Base-by-base conservation (phyloP, 179 eudicot genomes). In the Amaranthus tricolor region DNA sequence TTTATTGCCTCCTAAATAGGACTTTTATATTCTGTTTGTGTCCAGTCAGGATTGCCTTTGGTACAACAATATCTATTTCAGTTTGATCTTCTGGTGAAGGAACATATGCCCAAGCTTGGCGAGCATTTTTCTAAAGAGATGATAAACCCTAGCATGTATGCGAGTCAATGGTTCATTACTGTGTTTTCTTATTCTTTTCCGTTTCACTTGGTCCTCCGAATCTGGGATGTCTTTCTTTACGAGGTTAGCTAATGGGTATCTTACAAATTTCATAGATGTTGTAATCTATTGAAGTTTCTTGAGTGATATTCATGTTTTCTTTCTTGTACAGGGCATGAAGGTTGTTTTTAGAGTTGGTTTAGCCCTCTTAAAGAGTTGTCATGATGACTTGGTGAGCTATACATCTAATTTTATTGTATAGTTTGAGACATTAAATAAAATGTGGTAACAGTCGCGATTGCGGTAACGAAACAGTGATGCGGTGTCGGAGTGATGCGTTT, bases 81-180 rank as follows among this genome's bases (percentile, higher is more conserved):
- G 84, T 89, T 95, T 48, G 99, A 95, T 51, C 87, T 77, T 67
- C 81, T 95, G 81, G 92, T 95, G 85, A 86, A 80, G 71, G 97
- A 91, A 77, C 77, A 81, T 49, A 52, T 93, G 77, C 99, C 98
- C 9, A 87, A 89, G 85, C 89, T 93, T n/a, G 99, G 98, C 65
- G 97, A 93, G 75, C 99, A 95, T 87, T 93, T 95, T 80, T 84
- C 85, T 67, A 86, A 85, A 76, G 99, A 95, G 86, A 81, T 81
- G 87, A 88, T 95, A 76, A 93, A 91, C 80, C 98, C 99, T 63
- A 93, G 96, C 88, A 95, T 95, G 99, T 96, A 96, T 73, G 98
- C 92, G 52, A 96, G 99, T 84, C 99, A 96, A 81, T 96, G 99
- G 99, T 96, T 96, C 86, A 93, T 96, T 68, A 96, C 99, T 5